These are phyloP conservation scores for Mycena sanguinolenta DNA, from an alignment of 768 basidiomycete species.

Conservation along the genomic window DNA sequence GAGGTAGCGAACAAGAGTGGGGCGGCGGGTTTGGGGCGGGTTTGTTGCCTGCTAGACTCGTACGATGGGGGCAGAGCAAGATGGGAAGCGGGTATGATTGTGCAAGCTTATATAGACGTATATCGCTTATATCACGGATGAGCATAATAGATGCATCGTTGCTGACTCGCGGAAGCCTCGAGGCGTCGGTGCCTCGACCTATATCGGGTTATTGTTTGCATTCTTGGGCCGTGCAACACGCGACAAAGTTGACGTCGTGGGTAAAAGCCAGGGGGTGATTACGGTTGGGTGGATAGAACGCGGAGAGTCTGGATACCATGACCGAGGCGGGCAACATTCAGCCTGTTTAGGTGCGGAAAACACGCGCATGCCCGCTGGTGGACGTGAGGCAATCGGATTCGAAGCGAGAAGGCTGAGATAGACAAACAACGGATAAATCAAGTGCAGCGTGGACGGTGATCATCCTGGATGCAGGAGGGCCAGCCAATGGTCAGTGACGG, in stretches of 20 bases:
- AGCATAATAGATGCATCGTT: conserved; percentile 45
- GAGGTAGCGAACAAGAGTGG: background rate
- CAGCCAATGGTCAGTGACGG: background rate
- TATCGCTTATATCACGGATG: conserved; percentile 27
- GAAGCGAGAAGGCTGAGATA: conserved; percentile 6
- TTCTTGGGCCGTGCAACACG: background rate
- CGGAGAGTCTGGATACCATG: background rate
- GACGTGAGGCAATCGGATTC: conserved; percentile 16
- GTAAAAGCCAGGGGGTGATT: background rate
- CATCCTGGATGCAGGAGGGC: background rate
- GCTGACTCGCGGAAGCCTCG: conserved; percentile 49
- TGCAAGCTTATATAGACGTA: conserved; percentile 27
- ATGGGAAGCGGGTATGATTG: conserved; percentile 6
- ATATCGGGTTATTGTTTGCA: background rate
- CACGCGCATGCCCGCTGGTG: conserved; percentile 11
- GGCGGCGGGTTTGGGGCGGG: too few species aligned
- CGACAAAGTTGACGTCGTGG: background rate
- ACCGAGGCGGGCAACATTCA: background rate
- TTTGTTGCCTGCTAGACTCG: background rate
- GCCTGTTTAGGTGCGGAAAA: conserved; percentile 1
- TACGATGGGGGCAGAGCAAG: conserved; percentile 17
- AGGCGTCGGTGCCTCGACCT: conserved; percentile 42
- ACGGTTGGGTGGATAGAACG: background rate
- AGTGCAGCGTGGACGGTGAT: background rate
- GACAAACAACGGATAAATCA: background rate